Percentiles rank a stretch among this genome's conserved stretches.
Conservation (phyloP, 2,329 filamentous ascomycete genomes). For the Aspergillus ustus region DNA sequence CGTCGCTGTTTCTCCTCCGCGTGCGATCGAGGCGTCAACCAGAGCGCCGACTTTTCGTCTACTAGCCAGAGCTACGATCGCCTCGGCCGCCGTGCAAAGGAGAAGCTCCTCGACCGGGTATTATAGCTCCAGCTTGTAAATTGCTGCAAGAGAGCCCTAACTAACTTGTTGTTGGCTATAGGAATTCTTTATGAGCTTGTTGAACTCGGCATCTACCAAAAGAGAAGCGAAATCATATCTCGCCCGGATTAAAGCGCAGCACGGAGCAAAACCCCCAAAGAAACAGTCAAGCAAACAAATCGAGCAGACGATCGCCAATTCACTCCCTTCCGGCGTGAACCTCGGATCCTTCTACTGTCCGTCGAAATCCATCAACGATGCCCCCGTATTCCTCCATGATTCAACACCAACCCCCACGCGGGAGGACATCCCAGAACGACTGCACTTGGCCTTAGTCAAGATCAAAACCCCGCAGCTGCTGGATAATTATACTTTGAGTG, state of each 20-base stretch:
- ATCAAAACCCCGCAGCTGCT: conserved; percentile 74
- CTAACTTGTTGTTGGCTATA: conserved; percentile 38
- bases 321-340: conserved; percentile 57
- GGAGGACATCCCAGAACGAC: conserved; percentile 48
- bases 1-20: conserved; percentile 25
- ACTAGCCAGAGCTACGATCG: conserved; percentile 34
- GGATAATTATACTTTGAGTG: conserved; percentile 69
- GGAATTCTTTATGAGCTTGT: conserved; percentile 84
- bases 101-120: conserved; percentile 51
- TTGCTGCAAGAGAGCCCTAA: conserved; percentile 8
- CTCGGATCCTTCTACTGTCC: conserved; percentile 65
- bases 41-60: conserved; percentile 38
- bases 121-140: conserved; percentile 7
- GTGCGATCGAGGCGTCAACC: conserved; percentile 27
- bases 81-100: conserved; percentile 46
- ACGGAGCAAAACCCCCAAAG: conserved; percentile 39
- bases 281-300: conserved; percentile 34
- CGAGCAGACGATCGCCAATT: conserved; percentile 22
- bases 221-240: conserved; percentile 91
- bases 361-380: conserved; percentile 61
- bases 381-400: conserved; percentile 64
- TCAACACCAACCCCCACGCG: conserved; percentile 47
- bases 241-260: conserved; percentile 72
- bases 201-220: conserved; percentile 88
- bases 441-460: conserved; percentile 86